Evolutionary conservation across 2,329 filamentous ascomycete species (phyloP).

Genomic region (Penicillium sp.): DNA sequence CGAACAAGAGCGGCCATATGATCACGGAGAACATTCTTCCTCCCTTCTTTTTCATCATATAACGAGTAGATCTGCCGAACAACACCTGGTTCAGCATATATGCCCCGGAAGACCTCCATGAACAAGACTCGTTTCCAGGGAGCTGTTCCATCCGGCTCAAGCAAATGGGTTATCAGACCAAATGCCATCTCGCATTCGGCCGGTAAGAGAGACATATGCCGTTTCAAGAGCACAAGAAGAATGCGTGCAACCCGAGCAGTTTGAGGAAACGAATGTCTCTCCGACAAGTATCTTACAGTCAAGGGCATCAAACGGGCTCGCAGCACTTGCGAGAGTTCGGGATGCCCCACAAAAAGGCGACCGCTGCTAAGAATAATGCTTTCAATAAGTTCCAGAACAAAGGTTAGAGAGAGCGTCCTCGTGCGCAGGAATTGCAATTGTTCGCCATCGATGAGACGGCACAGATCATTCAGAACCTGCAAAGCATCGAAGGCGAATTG

Average conservation of each 20-base stretch:
- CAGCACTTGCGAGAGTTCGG: conserved; percentile 75
- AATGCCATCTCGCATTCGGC: conserved; percentile 79
- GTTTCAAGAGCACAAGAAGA: conserved; percentile 71
- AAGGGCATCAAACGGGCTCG: conserved; percentile 76
- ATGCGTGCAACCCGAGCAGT: conserved; percentile 79
- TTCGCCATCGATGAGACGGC: conserved; percentile 78
- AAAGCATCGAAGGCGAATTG: conserved; percentile 82
- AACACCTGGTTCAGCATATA: conserved; percentile 76
- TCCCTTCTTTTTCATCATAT: conserved; percentile 69
- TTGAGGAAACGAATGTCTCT: conserved; percentile 72
- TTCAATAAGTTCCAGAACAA: conserved; percentile 87
- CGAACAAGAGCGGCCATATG: conserved; percentile 87
- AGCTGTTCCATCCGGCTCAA: conserved; percentile 74
- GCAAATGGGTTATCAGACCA: conserved; percentile 72
- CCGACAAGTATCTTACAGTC: conserved; percentile 70
- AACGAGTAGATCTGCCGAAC: conserved; percentile 73
- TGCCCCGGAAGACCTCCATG: conserved; percentile 82
- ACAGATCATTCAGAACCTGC: conserved; percentile 82
- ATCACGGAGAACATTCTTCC: conserved; percentile 73
- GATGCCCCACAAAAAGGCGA: conserved; percentile 70
- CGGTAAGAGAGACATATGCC: conserved; percentile 69
- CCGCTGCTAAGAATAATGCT: conserved; percentile 82
- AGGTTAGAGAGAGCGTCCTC: conserved; percentile 70
- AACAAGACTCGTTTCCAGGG: conserved; percentile 85
- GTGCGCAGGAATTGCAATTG: conserved; percentile 77